These are phyloP conservation scores for Daldinia vernicosa DNA, from an alignment of 495 filamentous ascomycete species.

Conservation along the genomic window DNA sequence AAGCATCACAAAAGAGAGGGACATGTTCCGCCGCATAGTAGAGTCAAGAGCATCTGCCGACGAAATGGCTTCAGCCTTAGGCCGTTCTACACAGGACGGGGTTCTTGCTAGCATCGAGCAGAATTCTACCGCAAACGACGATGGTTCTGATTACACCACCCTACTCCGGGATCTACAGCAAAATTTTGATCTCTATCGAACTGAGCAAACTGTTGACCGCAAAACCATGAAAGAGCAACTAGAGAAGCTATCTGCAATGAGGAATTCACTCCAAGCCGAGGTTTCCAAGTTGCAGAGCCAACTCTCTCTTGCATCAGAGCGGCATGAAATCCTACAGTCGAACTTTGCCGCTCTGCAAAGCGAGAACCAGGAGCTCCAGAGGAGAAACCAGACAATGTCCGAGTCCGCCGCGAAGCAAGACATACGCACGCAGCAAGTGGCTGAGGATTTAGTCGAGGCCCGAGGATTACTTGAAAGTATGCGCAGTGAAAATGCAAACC, in stretches of 20 bases:
- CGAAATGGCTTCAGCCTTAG: constrained; percentile 72
- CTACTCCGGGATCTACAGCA: constrained; percentile 84
- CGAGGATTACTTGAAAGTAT: constrained; percentile 83
- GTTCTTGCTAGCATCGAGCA: constrained; percentile 63
- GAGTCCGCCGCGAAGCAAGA: constrained; percentile 91
- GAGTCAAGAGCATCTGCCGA: constrained; percentile 69
- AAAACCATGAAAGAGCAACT: constrained; percentile 85
- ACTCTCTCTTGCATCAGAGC: constrained; percentile 78
- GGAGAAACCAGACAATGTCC: constrained; percentile 74
- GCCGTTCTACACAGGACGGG: constrained; percentile 65
- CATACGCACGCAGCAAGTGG: constrained; percentile 84
- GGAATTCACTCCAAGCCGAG: constrained; percentile 81
- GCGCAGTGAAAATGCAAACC: constrained; percentile 88
- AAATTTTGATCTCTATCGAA: constrained; percentile 89
- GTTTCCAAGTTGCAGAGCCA: constrained; percentile 80
- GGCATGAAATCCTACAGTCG: constrained; percentile 88
- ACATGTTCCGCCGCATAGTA: constrained; percentile 96
- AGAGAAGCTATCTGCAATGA: constrained; percentile 81
- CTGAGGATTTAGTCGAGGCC: constrained; percentile 90
- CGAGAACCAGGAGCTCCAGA: constrained; percentile 86
- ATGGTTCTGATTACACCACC: constrained; percentile 69
- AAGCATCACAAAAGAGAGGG: constrained; percentile 92
- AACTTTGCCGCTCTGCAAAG: constrained; percentile 83
- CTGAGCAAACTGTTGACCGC: constrained; percentile 81
- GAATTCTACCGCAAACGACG: constrained; percentile 50